These are phyloP conservation scores for Cenchrus purpureus DNA, from an alignment of 176 grass and related monocot species.

Conservation along the genomic window DNA sequence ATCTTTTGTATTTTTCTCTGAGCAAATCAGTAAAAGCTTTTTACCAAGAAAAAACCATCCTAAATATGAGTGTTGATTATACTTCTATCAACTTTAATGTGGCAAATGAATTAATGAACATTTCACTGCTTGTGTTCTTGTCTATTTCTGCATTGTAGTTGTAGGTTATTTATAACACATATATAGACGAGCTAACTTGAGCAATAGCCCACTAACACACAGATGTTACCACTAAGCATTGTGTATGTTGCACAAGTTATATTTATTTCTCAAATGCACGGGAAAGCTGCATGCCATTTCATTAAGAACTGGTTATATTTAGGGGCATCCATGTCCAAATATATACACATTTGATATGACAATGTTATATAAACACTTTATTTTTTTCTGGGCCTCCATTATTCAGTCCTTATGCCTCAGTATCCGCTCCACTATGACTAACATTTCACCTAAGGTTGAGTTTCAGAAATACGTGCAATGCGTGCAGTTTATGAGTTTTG, in stretches of 20 bases:
- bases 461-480: background rate
- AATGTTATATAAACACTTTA: background rate
- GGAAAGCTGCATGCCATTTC: too few relatives aligned
- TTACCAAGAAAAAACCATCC: background rate
- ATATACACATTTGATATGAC: background rate
- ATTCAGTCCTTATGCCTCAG: background rate
- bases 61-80: background rate
- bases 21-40: background rate
- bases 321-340: background rate
- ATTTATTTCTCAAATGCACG: too few relatives aligned
- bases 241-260: background rate
- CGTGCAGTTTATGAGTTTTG: background rate
- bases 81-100: background rate
- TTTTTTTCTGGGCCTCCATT: slow-evolving; percentile 1
- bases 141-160: background rate
- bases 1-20: background rate
- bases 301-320: slow-evolving; percentile 3
- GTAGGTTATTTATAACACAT: background rate
- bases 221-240: background rate
- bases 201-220: background rate
- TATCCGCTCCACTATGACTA: background rate
- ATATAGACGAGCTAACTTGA: background rate
- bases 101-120: background rate
- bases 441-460: background rate
- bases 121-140: background rate